A percentile compares a stretch with the other conserved stretches of the same genome.
phyloP scores from a whole-genome alignment of 108 stramenopile genomes.

The Cyclostephanos tholiformis region DNA sequence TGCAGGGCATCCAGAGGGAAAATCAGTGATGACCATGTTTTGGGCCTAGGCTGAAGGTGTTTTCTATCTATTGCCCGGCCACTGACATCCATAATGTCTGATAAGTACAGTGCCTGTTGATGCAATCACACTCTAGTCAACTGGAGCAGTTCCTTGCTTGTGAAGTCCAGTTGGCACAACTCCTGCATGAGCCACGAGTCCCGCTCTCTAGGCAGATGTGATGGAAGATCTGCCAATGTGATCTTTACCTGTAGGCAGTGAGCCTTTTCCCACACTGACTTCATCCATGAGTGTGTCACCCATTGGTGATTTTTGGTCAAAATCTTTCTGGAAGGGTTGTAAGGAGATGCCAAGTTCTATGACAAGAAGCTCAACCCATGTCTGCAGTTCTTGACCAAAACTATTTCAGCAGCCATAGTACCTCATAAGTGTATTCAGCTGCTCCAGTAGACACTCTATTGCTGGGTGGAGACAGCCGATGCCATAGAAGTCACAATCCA shows the following conservation, averaged over 20 bases:
- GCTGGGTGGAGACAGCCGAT: not conserved
- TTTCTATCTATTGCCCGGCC: constrained; percentile 3
- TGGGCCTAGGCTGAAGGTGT: not conserved
- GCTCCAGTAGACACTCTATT: not conserved
- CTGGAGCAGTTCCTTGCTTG: not conserved
- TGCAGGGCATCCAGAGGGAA: not conserved
- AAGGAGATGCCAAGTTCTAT: not conserved
- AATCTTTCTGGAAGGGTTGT: not conserved
- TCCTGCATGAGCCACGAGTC: constrained; percentile 21
- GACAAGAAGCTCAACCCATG: not conserved
- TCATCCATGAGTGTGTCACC: not conserved
- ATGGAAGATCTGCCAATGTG: not conserved
- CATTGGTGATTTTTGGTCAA: not conserved
- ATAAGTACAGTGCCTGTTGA: constrained; percentile 8
- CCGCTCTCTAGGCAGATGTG: constrained; percentile 1
- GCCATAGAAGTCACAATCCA: constrained; percentile 15
- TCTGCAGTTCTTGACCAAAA: not conserved
- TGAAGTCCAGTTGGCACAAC: not conserved
- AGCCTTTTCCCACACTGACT: not conserved
- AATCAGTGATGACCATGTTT: too few relatives aligned
- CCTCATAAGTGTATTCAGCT: constrained; percentile 14
- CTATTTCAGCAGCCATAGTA: constrained; percentile 9
- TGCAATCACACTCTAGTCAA: constrained; percentile 12
- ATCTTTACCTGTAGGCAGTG: not conserved
- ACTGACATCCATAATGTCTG: not conserved